phyloP scores from a whole-genome alignment of 1,284 basidiomycete species.

The Gymnopus androsaceus region DNA sequence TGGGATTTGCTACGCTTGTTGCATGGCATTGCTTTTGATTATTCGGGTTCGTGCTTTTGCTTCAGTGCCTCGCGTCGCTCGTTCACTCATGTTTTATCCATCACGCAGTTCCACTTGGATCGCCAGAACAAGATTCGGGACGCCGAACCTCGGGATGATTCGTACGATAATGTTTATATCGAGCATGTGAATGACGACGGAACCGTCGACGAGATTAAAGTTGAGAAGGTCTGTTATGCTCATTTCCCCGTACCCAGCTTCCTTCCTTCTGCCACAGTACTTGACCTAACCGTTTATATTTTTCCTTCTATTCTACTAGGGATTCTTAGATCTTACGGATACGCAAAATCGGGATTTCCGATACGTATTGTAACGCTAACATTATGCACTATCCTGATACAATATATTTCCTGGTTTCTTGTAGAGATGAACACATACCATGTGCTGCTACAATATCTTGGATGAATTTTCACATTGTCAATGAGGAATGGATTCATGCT shows the following conservation, averaged over 20 bases:
- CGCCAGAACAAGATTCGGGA: conserved; percentile 69
- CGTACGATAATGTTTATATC: conserved; percentile 67
- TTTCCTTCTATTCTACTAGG: no score
- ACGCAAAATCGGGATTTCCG: conserved; percentile 62
- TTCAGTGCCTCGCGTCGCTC: not conserved
- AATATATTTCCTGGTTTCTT: no score
- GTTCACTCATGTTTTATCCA: not conserved
- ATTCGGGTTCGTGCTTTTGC: conserved; percentile 45
- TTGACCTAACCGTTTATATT: no score
- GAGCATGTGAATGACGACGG: conserved; percentile 55
- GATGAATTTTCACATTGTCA: no score
- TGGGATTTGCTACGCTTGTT: conserved; percentile 54
- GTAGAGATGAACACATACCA: no score
- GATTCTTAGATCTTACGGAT: conserved; percentile 72
- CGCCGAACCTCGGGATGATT: conserved; percentile 52
- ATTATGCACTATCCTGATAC: no score
- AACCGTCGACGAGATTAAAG: conserved; percentile 51
- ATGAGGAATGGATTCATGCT: no score
- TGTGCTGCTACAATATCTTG: no score
- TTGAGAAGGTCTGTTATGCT: conserved; percentile 74
- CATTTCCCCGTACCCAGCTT: no score
- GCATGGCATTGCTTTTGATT: conserved; percentile 52
- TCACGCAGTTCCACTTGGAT: conserved; percentile 45
- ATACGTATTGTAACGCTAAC: conserved; percentile 43
- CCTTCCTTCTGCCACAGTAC: conserved; percentile 26